phyloP scores from a whole-genome alignment of 2,329 filamentous ascomycete genomes.

The Pseudocercospora eumusae region DNA sequence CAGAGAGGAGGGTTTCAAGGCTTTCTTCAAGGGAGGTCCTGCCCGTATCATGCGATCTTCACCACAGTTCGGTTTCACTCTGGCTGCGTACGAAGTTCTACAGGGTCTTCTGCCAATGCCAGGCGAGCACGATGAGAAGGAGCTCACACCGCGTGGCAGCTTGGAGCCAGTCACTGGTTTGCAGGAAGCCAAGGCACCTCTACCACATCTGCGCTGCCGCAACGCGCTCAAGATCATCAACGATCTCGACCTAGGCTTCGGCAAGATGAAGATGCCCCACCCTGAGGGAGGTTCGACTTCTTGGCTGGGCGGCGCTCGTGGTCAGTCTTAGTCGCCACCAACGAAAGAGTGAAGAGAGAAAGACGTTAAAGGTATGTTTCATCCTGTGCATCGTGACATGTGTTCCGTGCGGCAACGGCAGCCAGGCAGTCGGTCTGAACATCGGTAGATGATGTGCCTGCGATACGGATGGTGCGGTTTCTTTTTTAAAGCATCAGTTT shows the following conservation, averaged over 20 bases:
- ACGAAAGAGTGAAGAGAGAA: slow-evolving; percentile 5
- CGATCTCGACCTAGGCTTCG: slow-evolving; percentile 92
- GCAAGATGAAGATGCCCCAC: slow-evolving; percentile 59
- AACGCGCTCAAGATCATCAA: slow-evolving; percentile 96
- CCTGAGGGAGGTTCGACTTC: slow-evolving; percentile 23
- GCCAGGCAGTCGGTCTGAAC: neutral
- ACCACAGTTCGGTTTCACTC: slow-evolving; percentile 96
- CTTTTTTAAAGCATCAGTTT: slow-evolving; percentile 4
- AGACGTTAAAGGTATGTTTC: slow-evolving; percentile 16
- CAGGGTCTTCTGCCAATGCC: slow-evolving; percentile 80
- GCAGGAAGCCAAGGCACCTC: slow-evolving; percentile 62
- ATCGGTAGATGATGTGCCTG: slow-evolving; percentile 1
- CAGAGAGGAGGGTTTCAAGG: slow-evolving; percentile 88
- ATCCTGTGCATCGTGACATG: slow-evolving; percentile 6
- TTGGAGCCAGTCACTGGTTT: slow-evolving; percentile 65
- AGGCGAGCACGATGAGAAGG: slow-evolving; percentile 56
- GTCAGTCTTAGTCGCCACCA: slow-evolving; percentile 8
- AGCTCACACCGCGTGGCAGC: slow-evolving; percentile 55
- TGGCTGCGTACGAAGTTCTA: slow-evolving; percentile 91
- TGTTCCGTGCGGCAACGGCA: slow-evolving; percentile 13
- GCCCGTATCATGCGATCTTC: slow-evolving; percentile 93
- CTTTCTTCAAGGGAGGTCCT: slow-evolving; percentile 98
- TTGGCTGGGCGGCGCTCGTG: slow-evolving; percentile 15
- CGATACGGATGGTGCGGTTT: neutral
- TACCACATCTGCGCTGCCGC: slow-evolving; percentile 71